A percentile compares a stretch with the other conserved stretches of the same genome.
phyloP scores from a whole-genome alignment of 306 rosid genomes.

The Albizia julibrissin region DNA sequence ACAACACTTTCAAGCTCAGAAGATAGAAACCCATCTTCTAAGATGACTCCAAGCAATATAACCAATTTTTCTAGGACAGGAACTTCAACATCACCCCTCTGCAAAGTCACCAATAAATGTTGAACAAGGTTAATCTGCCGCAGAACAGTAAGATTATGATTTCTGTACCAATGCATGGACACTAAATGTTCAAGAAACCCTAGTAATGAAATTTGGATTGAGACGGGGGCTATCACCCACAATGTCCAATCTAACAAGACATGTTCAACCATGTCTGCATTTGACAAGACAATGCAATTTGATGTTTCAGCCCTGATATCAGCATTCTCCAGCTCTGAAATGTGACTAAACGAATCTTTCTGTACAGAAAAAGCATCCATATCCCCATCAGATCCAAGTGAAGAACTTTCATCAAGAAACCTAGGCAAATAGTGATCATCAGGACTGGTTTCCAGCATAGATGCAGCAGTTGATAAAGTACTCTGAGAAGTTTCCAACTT shows the following conservation, averaged over 20 bases:
- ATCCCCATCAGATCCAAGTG: conserved; percentile 90
- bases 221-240: conserved; percentile 86
- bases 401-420: conserved; percentile 86
- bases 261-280: conserved; percentile 99
- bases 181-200: conserved; percentile 97
- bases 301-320: conserved; percentile 86
- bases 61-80: conserved; percentile 95
- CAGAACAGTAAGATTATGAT: conserved; percentile 91
- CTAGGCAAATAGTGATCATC: conserved; percentile 75
- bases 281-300: conserved; percentile 95
- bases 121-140: conserved; percentile 94
- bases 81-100: conserved; percentile 99
- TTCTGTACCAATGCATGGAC: conserved; percentile 99
- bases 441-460: conserved; percentile 66
- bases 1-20: conserved; percentile 96
- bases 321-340: conserved; percentile 92
- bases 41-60: conserved; percentile 93
- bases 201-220: conserved; percentile 92
- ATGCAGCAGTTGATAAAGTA: conserved; percentile 58
- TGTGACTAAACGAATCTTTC: conserved; percentile 89
- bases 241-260: conserved; percentile 98
- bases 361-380: conserved; percentile 89
- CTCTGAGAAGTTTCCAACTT: conserved; percentile 59
- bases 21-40: conserved; percentile 94
- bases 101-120: conserved; percentile 94